These are phyloP conservation scores for Zopfia rhizophila DNA, from an alignment of 2,329 filamentous ascomycete species.

Conservation along the genomic window DNA sequence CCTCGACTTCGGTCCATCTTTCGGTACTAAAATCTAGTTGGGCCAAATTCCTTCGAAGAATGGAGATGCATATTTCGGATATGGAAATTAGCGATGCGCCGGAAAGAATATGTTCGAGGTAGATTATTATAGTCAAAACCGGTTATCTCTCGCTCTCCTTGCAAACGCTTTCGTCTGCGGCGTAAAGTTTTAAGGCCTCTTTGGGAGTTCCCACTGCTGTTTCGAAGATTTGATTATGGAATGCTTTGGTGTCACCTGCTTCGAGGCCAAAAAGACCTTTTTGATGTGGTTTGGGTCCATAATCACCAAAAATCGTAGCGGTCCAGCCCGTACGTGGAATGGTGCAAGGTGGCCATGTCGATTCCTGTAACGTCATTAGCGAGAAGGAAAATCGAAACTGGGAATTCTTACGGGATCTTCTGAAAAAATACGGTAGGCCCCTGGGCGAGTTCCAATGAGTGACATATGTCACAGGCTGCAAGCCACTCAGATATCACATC, in stretches of 20 bases:
- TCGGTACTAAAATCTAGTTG: slow-evolving; percentile 43
- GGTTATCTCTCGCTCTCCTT: slow-evolving; percentile 7
- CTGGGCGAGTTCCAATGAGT: no score
- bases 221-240: slow-evolving; percentile 18
- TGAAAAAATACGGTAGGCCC: no score
- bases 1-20: slow-evolving; percentile 43
- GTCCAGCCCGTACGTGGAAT: slow-evolving; percentile 34
- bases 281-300: slow-evolving; percentile 31
- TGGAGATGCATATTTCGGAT: slow-evolving; percentile 30
- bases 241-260: slow-evolving; percentile 14
- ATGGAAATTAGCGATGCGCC: slow-evolving; percentile 21
- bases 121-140: slow-evolving; percentile 16
- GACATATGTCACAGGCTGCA: no score
- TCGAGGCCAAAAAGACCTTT: slow-evolving; percentile 24
- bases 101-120: slow-evolving; percentile 26
- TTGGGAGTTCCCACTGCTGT: slow-evolving; percentile 27
- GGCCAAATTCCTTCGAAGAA: slow-evolving; percentile 34
- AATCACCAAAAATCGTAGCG: slow-evolving; percentile 30
- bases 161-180: neutral
- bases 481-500: no score
- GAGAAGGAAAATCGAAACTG: no score
- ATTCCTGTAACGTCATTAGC: no score
- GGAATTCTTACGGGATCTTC: no score
- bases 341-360: slow-evolving; percentile 33
- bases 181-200: slow-evolving; percentile 15